Evolutionary conservation across 805 yeast species (phyloP).

Genomic region (Candida ovalis): DNA sequence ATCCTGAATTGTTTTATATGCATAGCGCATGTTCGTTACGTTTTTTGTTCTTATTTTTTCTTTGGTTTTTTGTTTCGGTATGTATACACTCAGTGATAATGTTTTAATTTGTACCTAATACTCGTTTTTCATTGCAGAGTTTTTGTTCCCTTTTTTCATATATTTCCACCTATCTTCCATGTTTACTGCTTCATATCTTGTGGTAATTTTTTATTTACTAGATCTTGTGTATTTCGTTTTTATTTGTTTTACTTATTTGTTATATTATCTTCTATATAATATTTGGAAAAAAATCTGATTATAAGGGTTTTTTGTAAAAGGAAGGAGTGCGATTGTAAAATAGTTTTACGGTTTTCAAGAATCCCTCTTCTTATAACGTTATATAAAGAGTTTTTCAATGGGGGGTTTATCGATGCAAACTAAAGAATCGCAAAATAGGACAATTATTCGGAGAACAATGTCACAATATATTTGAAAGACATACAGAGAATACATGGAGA

Average conservation of each 20-base stretch:
- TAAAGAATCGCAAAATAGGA: too few relatives aligned
- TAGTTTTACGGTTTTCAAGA: too few relatives aligned
- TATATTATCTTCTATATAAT: neutral
- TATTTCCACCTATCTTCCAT: neutral
- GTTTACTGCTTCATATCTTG: neutral
- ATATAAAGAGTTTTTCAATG: too few relatives aligned
- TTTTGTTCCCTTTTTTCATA: too few relatives aligned
- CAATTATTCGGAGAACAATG: too few relatives aligned
- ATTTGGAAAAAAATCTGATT: neutral
- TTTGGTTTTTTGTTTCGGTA: neutral
- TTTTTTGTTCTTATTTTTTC: too few relatives aligned
- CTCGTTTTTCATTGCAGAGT: neutral
- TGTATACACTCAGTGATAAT: neutral
- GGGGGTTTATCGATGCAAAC: too few relatives aligned
- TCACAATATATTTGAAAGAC: too few relatives aligned
- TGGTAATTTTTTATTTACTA: neutral
- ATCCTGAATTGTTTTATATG: neutral
- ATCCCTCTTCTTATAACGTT: too few relatives aligned
- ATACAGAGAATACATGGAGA: too few relatives aligned
- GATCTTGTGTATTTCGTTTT: neutral
- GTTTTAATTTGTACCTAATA: neutral
- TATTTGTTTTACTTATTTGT: neutral
- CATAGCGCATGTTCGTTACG: neutral
- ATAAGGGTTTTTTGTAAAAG: too few relatives aligned
- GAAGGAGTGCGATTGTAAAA: too few relatives aligned